Percentiles rank a stretch among this genome's conserved stretches.
phyloP scores from a whole-genome alignment of 2,329 filamentous ascomycete genomes.

The Botrytis aclada region DNA sequence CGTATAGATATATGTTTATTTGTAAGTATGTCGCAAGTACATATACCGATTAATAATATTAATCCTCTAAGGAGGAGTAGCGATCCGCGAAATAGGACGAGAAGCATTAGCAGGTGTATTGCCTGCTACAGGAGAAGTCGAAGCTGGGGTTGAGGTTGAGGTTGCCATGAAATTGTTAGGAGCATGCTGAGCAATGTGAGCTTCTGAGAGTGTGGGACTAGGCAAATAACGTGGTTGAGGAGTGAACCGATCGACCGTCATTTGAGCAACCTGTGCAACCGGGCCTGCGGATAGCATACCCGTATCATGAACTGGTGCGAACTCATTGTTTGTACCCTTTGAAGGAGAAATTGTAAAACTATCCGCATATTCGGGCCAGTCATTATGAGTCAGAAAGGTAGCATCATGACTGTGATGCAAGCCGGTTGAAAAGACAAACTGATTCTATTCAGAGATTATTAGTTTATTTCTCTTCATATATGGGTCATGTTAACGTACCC shows the following conservation, averaged over 20 bases:
- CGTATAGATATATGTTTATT: background rate
- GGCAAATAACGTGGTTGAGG: background rate
- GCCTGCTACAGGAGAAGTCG: background rate
- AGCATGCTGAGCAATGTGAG: conserved; percentile 4
- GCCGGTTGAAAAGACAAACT: background rate
- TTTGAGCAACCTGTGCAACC: background rate
- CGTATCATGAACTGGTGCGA: background rate
- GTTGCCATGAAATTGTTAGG: background rate
- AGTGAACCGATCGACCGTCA: background rate
- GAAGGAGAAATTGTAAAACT: background rate
- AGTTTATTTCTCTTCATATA: conserved; percentile 3
- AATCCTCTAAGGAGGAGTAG: conserved; percentile 9
- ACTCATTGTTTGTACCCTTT: background rate
- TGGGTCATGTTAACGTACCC: conserved; percentile 3
- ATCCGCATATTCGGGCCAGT: background rate
- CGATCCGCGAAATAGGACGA: background rate
- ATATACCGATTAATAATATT: background rate
- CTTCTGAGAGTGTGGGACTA: conserved; percentile 2
- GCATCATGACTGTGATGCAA: background rate
- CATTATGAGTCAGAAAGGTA: background rate
- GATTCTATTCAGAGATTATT: background rate
- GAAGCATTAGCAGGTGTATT: background rate
- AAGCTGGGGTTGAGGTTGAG: background rate
- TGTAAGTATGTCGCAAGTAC: background rate
- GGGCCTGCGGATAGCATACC: background rate